Evolutionary conservation across 2,329 filamentous ascomycete genomes (phyloP).

Genomic region (Diaporthe ampelina): DNA sequence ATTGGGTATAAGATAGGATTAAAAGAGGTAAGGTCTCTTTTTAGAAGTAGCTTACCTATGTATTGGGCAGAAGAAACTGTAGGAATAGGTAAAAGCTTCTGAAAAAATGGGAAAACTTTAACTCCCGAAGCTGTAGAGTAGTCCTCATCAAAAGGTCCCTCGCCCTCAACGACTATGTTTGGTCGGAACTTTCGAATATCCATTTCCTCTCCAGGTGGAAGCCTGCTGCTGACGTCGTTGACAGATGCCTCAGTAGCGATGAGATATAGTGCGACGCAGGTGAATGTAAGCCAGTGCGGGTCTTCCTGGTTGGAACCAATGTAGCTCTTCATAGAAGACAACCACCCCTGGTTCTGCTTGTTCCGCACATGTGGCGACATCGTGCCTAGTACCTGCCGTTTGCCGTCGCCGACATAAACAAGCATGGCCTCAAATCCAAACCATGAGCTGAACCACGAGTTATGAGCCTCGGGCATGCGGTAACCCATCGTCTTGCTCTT

Average conservation of each 20-base stretch:
- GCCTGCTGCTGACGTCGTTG: slow-evolving; percentile 71
- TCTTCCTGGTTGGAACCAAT: slow-evolving; percentile 48
- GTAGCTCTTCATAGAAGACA: slow-evolving; percentile 52
- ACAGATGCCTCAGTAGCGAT: slow-evolving; percentile 79
- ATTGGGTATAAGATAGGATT: too few species aligned
- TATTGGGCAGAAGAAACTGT: too few species aligned
- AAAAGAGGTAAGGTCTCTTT: too few species aligned
- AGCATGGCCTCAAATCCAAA: slow-evolving; percentile 74
- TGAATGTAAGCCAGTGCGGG: slow-evolving; percentile 74
- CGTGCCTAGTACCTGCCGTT: slow-evolving; percentile 73
- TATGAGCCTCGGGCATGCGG: slow-evolving; percentile 72
- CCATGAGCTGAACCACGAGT: slow-evolving; percentile 76
- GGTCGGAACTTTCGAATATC: slow-evolving; percentile 80
- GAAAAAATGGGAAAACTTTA: too few species aligned
- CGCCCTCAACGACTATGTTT: slow-evolving; percentile 77
- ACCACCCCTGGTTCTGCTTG: slow-evolving; percentile 49
- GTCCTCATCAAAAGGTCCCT: slow-evolving; percentile 76
- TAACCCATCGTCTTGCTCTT: slow-evolving; percentile 70
- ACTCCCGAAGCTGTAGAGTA: slow-evolving; percentile 52
- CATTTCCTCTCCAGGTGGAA: slow-evolving; percentile 64
- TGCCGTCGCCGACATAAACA: slow-evolving; percentile 74
- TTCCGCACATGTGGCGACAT: slow-evolving; percentile 53
- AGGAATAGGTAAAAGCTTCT: too few species aligned
- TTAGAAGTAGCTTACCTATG: too few species aligned
- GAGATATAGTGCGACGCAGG: slow-evolving; percentile 82